phyloP scores from a whole-genome alignment of 805 yeast species.

The Pichia scutulata region DNA sequence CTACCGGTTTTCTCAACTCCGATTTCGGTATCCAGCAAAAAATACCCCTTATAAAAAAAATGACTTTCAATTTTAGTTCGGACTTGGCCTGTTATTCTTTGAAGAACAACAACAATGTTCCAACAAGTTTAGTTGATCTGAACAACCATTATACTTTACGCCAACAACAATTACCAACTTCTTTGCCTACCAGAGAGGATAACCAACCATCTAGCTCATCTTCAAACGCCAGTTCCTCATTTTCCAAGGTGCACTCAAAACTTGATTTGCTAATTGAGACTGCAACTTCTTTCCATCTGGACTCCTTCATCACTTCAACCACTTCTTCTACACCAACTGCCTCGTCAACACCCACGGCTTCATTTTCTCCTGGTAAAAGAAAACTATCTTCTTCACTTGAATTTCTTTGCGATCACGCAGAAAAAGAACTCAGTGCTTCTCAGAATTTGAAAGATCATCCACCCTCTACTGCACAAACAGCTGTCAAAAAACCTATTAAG shows the following conservation, averaged over 20 bases:
- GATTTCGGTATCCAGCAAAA: neutral
- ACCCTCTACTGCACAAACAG: neutral
- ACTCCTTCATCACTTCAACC: constrained; percentile 4
- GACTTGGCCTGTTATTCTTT: constrained; percentile 28
- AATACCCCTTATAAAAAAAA: neutral
- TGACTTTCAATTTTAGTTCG: constrained; percentile 17
- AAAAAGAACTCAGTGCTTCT: constrained; percentile 1
- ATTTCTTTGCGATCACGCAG: constrained; percentile 4
- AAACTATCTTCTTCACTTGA: constrained; percentile 1
- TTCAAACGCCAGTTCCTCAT: neutral
- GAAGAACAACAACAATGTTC: constrained; percentile 23
- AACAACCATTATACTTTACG: constrained; percentile 17
- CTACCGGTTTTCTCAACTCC: neutral
- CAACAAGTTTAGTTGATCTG: constrained; percentile 13
- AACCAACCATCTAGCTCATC: neutral
- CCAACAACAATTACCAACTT: constrained; percentile 4
- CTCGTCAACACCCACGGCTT: constrained; percentile 1
- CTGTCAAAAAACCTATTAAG: neutral
- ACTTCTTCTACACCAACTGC: neutral
- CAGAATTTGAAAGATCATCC: neutral
- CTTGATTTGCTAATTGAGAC: constrained; percentile 26
- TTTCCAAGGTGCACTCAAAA: constrained; percentile 15
- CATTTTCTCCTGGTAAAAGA: neutral
- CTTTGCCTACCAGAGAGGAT: neutral
- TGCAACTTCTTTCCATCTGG: constrained; percentile 18